Percentiles rank a stretch among this genome's conserved stretches.
Conservation (phyloP, 257 asterid genomes). For the Vinca minor region DNA sequence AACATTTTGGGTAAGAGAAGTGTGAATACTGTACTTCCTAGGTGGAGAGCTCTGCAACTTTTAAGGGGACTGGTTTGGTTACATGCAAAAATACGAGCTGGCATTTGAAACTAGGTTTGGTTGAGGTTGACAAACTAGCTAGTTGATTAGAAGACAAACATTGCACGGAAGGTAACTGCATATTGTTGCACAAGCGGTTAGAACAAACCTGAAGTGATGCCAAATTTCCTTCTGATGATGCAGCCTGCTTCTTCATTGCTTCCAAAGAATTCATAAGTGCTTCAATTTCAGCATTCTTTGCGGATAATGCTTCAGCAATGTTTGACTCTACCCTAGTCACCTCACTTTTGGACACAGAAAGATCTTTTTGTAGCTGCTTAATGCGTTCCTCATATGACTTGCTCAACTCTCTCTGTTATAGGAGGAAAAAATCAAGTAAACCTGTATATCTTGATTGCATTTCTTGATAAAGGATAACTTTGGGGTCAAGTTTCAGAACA, state of each 20-base stretch:
- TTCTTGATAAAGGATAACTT: constrained; percentile 7
- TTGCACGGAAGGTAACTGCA: constrained; percentile 3
- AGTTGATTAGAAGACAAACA: neutral
- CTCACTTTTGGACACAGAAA: constrained; percentile 70
- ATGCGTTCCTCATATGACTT: constrained; percentile 74
- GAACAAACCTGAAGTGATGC: constrained; percentile 73
- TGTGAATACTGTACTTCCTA: neutral
- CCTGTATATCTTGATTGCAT: constrained; percentile 11
- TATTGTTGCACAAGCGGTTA: neutral
- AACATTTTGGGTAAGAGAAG: neutral
- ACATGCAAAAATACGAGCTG: constrained; percentile 1
- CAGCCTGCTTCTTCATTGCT: constrained; percentile 83
- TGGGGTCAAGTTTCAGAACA: constrained; percentile 16
- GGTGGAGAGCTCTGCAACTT: neutral
- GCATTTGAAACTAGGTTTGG: neutral
- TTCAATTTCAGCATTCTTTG: constrained; percentile 97
- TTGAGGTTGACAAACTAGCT: neutral
- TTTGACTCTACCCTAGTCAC: constrained; percentile 67
- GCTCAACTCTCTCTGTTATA: constrained; percentile 82
- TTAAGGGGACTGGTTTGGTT: neutral
- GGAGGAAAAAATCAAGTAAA: constrained; percentile 20
- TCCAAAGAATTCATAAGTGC: constrained; percentile 65
- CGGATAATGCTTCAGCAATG: constrained; percentile 83
- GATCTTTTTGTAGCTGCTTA: constrained; percentile 78
- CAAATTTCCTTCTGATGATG: constrained; percentile 82